Evolutionary conservation across 1,284 basidiomycete genomes (phyloP), one percentile per base, ranked within the genome.

Genomic region (Trametes polyzona): DNA sequence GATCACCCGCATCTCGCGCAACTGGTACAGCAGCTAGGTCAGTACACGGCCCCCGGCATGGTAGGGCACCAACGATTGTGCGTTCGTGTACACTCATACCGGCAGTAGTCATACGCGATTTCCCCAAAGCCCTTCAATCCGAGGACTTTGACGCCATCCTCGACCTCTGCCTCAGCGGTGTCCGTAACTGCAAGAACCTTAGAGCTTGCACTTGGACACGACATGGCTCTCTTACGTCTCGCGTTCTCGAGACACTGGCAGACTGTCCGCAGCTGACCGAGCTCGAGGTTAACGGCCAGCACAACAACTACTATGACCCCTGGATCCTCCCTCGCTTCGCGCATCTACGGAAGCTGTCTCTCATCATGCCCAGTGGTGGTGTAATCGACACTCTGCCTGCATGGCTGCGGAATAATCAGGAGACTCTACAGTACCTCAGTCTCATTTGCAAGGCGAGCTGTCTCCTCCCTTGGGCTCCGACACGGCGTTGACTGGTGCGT

Each of bases 131-230:
- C 6, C 57, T 79, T 3, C 67, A 72, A 2, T 62, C 64, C 1
- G 58, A 58, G 10, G 55, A 69, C 0, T 69, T 73, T 17, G 70
- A 74, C 10, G 67, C 74, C 0, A 63, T 81, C 19, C 65, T 75
- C 12, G 67, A 72, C 4, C 61, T 72, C 16, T 83, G 86, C 47
- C 50, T 79, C 2, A 65, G 59, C 37, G 88, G 82, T 0, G 70
- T 92, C 14, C 65, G 69, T 44, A 88, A 90, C 63, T 89, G 88
- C 63, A 64, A 72, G 30, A 83, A 83, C 59, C 77, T 92, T 10
- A 73, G 64, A 32, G 75, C 83, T 6, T 90, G 86, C 66, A 83
- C 82, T 9, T 92, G 88, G 89, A 91, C 89, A 6, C 80, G 89
- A 37, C 86, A 91, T 63, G 87, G 88, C 3, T 84, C 88, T 2